phyloP scores from a whole-genome alignment of 116 monocot genomes.

The Papilionanthe hybrid region DNA sequence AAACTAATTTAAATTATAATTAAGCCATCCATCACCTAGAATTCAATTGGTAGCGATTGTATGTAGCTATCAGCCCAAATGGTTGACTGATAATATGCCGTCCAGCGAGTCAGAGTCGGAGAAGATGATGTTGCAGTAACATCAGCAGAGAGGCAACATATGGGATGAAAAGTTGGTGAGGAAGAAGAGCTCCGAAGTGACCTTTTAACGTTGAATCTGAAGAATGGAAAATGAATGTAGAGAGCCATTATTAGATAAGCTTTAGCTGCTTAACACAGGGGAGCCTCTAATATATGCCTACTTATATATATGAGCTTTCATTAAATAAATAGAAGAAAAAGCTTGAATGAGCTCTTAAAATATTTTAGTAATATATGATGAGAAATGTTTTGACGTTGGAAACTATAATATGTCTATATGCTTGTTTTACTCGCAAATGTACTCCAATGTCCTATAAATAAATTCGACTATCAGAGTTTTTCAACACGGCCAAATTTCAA shows the following conservation, averaged over 20 bases:
- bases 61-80: slow-evolving; percentile 7
- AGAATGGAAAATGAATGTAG: background rate
- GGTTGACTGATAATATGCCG: slow-evolving; percentile 2
- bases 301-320: too few species aligned
- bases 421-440: too few species aligned
- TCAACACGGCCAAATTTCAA: too few species aligned
- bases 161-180: background rate
- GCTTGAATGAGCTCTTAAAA: too few species aligned
- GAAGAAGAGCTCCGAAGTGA: background rate
- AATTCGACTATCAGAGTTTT: too few species aligned
- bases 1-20: background rate
- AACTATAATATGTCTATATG: too few species aligned
- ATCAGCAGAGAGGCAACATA: background rate
- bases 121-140: background rate
- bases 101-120: background rate
- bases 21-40: background rate
- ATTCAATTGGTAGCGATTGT: background rate
- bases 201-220: background rate
- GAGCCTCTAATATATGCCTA: too few species aligned
- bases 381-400: too few species aligned
- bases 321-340: too few species aligned
- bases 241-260: background rate
- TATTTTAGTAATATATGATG: too few species aligned
- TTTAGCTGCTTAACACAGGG: too few species aligned
- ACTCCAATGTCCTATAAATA: too few species aligned